These are phyloP conservation scores for Dillenia suffruticosa DNA, from an alignment of 164 flowering plant species.

Conservation along the genomic window DNA sequence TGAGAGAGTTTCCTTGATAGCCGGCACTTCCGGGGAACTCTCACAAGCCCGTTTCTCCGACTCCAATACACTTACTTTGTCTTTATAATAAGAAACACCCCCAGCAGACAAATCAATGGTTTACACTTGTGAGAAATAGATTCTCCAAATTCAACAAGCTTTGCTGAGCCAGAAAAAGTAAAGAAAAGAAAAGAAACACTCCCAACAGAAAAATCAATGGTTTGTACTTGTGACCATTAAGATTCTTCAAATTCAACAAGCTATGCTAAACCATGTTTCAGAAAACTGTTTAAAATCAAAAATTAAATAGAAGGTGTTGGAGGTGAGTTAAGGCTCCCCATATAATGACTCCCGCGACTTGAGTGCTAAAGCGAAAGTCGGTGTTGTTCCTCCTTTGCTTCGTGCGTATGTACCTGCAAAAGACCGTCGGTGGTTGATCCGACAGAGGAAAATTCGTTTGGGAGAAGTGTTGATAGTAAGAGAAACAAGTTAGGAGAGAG, in stretches of 20 bases:
- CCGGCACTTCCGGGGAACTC: constrained; percentile 78
- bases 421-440: too few species aligned
- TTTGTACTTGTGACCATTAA: not conserved
- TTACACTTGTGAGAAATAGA: not conserved
- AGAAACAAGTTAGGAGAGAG: too few species aligned
- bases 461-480: too few species aligned
- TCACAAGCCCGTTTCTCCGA: constrained; percentile 91
- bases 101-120: not conserved
- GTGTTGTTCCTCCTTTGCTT: too few species aligned
- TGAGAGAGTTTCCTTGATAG: constrained; percentile 77
- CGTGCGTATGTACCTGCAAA: too few species aligned
- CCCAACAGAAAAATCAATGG: not conserved
- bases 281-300: too few species aligned
- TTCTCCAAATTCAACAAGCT: not conserved
- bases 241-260: not conserved
- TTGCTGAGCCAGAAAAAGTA: not conserved
- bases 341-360: too few species aligned
- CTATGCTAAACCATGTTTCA: too few species aligned
- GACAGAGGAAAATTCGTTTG: too few species aligned
- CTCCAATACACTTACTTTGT: constrained; percentile 85
- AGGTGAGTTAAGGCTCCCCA: too few species aligned
- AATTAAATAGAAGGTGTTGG: too few species aligned
- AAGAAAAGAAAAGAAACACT: constrained; percentile 5
- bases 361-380: too few species aligned
- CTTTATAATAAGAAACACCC: constrained; percentile 7